Percentiles rank a stretch among this genome's conserved stretches.
Evolutionary conservation across 805 yeast genomes (phyloP).

Genomic region (Kuraishia hungarica): DNA sequence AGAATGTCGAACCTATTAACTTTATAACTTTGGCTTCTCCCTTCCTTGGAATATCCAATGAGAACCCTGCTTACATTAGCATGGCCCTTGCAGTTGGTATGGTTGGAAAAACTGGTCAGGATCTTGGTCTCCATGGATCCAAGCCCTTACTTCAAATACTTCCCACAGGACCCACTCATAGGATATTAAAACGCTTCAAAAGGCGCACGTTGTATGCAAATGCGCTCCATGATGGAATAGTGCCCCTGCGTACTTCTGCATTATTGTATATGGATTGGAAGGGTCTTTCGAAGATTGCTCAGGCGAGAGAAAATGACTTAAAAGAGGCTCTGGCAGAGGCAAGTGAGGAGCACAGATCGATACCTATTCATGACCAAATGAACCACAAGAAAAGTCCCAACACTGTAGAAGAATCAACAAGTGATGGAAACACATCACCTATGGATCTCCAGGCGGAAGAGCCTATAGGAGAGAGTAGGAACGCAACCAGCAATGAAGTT

Average conservation of each 20-base stretch:
- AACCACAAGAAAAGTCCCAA: background rate
- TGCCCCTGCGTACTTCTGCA: conserved; percentile 87
- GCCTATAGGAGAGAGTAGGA: background rate
- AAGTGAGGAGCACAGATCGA: background rate
- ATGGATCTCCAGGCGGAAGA: background rate
- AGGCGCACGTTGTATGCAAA: conserved; percentile 85
- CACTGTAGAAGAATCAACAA: background rate
- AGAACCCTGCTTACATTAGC: conserved; percentile 80
- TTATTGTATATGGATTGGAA: conserved; percentile 79
- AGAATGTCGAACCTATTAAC: conserved; percentile 59
- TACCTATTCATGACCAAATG: background rate
- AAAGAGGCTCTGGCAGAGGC: conserved; percentile 3
- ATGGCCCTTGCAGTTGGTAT: conserved; percentile 80
- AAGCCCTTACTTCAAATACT: conserved; percentile 68
- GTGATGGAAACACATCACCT: background rate
- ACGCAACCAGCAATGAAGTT: conserved; percentile 4
- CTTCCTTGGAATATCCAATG: conserved; percentile 77
- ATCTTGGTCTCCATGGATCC: conserved; percentile 53
- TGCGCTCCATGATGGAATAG: conserved; percentile 89
- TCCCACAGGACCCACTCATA: conserved; percentile 69
- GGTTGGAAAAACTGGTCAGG: conserved; percentile 91
- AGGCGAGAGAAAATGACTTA: conserved; percentile 14
- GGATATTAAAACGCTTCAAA: conserved; percentile 50
- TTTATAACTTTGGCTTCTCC: conserved; percentile 86
- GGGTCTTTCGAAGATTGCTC: conserved; percentile 48